A percentile compares a stretch with the other conserved stretches of the same genome.
phyloP scores from a whole-genome alignment of 768 basidiomycete species.

The Termitomyces sp. region DNA sequence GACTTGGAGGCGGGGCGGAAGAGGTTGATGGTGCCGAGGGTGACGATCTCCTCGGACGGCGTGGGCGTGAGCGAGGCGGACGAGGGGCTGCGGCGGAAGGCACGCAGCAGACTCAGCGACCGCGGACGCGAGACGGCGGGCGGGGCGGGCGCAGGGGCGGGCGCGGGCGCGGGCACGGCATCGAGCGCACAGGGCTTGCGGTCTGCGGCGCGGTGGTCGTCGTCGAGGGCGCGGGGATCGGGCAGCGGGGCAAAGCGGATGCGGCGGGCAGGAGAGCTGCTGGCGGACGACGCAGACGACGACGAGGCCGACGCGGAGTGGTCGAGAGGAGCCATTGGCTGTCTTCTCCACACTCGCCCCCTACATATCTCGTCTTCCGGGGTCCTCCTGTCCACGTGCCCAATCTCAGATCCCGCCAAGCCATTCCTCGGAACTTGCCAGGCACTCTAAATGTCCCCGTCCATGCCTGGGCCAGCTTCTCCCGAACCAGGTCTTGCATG shows the following conservation, averaged over 20 bases:
- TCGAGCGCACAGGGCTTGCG: conserved; percentile 4
- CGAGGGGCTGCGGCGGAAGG: conserved; percentile 17
- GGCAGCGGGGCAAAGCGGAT: conserved; percentile 88
- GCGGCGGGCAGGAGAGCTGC: conserved; percentile 12
- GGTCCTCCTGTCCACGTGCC: conserved; percentile 14
- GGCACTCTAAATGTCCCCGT: too few relatives aligned
- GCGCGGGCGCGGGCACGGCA: background rate
- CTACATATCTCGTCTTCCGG: conserved; percentile 12
- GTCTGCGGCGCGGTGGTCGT: conserved; percentile 21
- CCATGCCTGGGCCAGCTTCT: too few relatives aligned
- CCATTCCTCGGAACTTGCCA: background rate
- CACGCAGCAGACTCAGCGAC: too few relatives aligned
- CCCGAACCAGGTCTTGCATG: too few relatives aligned
- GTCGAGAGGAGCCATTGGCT: conserved; percentile 3
- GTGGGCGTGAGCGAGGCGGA: conserved; percentile 33
- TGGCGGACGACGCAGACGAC: conserved; percentile 6
- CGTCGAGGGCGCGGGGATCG: conserved; percentile 51
- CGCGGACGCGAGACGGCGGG: too few relatives aligned
- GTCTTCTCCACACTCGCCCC: background rate
- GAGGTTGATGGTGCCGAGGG: background rate
- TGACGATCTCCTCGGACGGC: conserved; percentile 16
- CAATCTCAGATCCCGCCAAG: background rate
- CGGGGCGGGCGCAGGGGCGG: conserved; percentile 14
- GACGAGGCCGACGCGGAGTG: conserved; percentile 12
- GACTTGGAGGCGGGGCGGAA: background rate